These are phyloP conservation scores for Exophiala sp. DNA, from an alignment of 2,329 filamentous ascomycete genomes.

Conservation along the genomic window DNA sequence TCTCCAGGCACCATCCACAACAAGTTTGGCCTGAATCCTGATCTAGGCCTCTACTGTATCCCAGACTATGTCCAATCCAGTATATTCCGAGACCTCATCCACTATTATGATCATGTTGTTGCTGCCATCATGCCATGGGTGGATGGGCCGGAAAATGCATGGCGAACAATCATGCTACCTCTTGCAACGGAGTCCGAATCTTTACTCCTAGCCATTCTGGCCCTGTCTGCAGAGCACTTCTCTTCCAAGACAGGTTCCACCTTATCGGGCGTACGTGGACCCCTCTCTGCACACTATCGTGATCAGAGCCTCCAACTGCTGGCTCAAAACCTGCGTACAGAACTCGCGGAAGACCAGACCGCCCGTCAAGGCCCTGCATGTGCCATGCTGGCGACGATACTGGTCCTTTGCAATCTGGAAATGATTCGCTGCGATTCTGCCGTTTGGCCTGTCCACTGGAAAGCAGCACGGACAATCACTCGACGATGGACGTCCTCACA, in stretches of 20 bases:
- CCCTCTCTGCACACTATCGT: slow-evolving; percentile 11
- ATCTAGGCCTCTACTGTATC: slow-evolving; percentile 3
- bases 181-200: slow-evolving; percentile 27
- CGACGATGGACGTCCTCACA: slow-evolving; percentile 18
- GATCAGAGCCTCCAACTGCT: slow-evolving; percentile 15
- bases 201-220: slow-evolving; percentile 29
- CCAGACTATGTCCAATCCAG: slow-evolving; percentile 7
- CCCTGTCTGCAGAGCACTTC: slow-evolving; percentile 29
- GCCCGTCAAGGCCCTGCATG: slow-evolving; percentile 9
- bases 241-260: slow-evolving; percentile 4
- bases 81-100: slow-evolving; percentile 24
- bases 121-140: slow-evolving; percentile 30
- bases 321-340: slow-evolving; percentile 10
- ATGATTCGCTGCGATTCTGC: slow-evolving; percentile 25
- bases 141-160: slow-evolving; percentile 29
- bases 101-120: slow-evolving; percentile 28
- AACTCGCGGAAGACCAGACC: slow-evolving; percentile 8
- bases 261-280: not conserved
- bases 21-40: slow-evolving; percentile 13
- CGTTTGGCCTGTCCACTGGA: slow-evolving; percentile 30
- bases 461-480: slow-evolving; percentile 29
- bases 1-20: slow-evolving; percentile 3
- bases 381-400: slow-evolving; percentile 27
- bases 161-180: slow-evolving; percentile 30
- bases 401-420: slow-evolving; percentile 31